A percentile compares a stretch with the other conserved stretches of the same genome.
Conservation (phyloP, 2,329 filamentous ascomycete genomes). For the Rutstroemia sp. region DNA sequence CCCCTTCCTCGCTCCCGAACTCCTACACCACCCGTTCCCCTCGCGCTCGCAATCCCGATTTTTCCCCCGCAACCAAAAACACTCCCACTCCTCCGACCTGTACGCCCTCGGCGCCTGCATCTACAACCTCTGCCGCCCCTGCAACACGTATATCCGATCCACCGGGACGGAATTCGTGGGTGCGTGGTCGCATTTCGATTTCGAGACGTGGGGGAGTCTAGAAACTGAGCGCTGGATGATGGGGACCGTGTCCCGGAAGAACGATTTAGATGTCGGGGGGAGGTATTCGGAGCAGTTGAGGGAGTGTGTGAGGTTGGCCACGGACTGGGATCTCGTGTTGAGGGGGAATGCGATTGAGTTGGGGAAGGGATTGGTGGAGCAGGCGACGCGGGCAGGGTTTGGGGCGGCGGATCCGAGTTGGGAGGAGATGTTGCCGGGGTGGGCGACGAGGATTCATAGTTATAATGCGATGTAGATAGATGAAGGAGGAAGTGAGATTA, state of each 20-base stretch:
- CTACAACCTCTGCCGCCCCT: conserved; percentile 13
- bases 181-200: conserved; percentile 1
- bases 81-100: conserved; percentile 19
- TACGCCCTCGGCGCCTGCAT: conserved; percentile 21
- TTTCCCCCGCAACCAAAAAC: conserved; percentile 11
- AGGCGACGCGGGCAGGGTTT: background rate
- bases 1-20: conserved; percentile 20
- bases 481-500: background rate
- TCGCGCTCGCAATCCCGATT: background rate
- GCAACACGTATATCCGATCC: background rate
- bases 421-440: background rate
- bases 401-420: background rate
- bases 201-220: background rate
- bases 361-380: background rate
- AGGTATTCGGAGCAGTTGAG: background rate
- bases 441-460: background rate
- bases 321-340: background rate
- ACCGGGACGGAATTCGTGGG: background rate
- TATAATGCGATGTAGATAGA: background rate
- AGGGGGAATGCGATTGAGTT: background rate
- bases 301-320: background rate
- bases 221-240: background rate
- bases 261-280: background rate
- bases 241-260: background rate
- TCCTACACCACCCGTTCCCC: conserved; percentile 18